Conservation (phyloP, 2,329 filamentous ascomycete species). For the Cadophora malorum region DNA sequence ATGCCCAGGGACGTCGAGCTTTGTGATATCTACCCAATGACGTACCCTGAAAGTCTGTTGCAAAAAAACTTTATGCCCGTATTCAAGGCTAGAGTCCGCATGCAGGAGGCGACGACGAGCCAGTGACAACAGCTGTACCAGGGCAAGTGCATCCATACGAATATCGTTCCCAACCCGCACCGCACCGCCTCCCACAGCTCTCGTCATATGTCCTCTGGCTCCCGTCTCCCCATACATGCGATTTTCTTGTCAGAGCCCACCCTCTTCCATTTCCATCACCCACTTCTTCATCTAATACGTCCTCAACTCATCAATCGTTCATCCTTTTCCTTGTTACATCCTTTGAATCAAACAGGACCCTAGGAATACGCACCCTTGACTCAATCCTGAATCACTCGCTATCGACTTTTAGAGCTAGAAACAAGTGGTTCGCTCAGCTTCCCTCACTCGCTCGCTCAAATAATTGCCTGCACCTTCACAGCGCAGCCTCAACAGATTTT, state of each 20-base stretch:
- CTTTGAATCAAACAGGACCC: conserved; percentile 11
- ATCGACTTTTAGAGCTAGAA: conserved; percentile 9
- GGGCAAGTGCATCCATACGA: background rate
- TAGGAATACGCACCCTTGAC: conserved; percentile 9
- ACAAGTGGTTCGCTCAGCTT: background rate
- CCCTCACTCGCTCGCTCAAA: conserved; percentile 6
- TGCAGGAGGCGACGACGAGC: conserved; percentile 9
- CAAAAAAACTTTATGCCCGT: conserved; percentile 20
- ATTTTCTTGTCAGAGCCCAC: conserved; percentile 9
- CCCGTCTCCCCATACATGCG: background rate
- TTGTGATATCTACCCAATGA: background rate
- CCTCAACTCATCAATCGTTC: conserved; percentile 23
- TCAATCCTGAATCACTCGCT: conserved; percentile 14
- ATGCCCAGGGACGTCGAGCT: background rate
- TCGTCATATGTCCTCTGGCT: background rate
- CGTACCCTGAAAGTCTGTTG: conserved; percentile 10
- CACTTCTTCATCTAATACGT: conserved; percentile 13
- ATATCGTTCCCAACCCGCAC: conserved; percentile 11
- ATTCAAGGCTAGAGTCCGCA: conserved; percentile 13
- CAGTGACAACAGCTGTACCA: conserved; percentile 5
- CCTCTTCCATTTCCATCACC: conserved; percentile 13
- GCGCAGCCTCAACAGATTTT: conserved; percentile 6
- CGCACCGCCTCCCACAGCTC: conserved; percentile 7
- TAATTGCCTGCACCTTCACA: conserved; percentile 4
- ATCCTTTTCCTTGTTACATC: conserved; percentile 7